Conservation (phyloP, 2,329 filamentous ascomycete genomes). For the Paraconiothyrium sp. region DNA sequence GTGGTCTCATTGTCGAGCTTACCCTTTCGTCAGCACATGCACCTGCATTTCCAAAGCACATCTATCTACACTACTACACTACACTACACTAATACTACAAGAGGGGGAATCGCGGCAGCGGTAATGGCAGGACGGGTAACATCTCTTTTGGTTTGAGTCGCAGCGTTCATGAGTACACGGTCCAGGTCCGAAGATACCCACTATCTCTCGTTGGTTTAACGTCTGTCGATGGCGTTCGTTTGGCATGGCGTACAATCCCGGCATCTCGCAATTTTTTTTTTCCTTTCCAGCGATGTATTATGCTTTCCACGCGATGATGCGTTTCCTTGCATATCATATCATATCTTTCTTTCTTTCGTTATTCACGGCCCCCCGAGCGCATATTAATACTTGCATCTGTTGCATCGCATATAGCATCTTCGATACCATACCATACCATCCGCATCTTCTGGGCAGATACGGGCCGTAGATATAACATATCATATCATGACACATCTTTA, state of each 20-base stretch:
- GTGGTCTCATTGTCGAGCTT: constrained; percentile 70
- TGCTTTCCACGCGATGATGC: constrained; percentile 18
- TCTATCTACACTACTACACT: constrained; percentile 7
- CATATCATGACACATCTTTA: background rate
- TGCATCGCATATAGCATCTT: constrained; percentile 3
- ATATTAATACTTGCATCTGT: background rate
- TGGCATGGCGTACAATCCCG: constrained; percentile 1
- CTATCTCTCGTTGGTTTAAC: constrained; percentile 10
- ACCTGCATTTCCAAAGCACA: background rate
- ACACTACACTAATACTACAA: constrained; percentile 4
- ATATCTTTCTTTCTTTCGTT: constrained; percentile 3
- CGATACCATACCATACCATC: background rate
- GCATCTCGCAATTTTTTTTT: background rate
- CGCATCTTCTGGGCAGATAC: too few relatives aligned
- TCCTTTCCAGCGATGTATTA: background rate
- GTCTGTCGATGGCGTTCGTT: constrained; percentile 12
- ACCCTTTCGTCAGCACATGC: constrained; percentile 35
- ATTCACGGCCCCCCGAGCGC: background rate
- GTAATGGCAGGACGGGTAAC: constrained; percentile 23
- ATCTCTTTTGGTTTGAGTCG: constrained; percentile 1
- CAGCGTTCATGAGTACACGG: constrained; percentile 21
- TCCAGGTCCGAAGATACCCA: constrained; percentile 27
- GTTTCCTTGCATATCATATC: constrained; percentile 10
- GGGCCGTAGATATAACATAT: background rate
- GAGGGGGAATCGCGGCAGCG: constrained; percentile 11